phyloP scores from a whole-genome alignment of 306 rosid species.

The Castanopsis chinensis region DNA sequence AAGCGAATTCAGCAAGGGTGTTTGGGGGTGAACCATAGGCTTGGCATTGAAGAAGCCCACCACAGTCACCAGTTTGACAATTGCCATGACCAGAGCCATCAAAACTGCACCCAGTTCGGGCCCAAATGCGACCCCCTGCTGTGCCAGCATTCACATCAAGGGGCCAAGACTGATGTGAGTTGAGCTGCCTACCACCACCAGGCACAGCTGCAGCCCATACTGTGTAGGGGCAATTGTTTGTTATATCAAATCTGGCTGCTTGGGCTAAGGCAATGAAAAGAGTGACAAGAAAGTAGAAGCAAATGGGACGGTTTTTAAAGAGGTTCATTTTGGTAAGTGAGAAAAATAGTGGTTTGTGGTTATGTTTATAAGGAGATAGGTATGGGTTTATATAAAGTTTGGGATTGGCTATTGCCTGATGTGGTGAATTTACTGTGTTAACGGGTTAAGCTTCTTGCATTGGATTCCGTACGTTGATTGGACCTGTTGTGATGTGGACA shows the following conservation, averaged over 20 bases:
- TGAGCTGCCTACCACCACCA: too few relatives aligned
- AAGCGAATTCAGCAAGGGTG: conserved; percentile 53
- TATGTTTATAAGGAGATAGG: not conserved
- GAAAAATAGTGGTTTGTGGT: not conserved
- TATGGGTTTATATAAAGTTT: conserved; percentile 17
- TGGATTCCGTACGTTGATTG: too few relatives aligned
- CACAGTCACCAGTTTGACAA: conserved; percentile 58
- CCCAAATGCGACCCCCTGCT: conserved; percentile 55
- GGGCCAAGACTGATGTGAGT: conserved; percentile 29
- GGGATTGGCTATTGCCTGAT: not conserved
- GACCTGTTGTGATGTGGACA: too few relatives aligned
- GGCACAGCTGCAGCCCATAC: too few relatives aligned
- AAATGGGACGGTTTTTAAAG: not conserved
- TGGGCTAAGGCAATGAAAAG: not conserved
- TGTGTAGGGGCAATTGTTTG: too few relatives aligned
- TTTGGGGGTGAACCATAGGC: conserved; percentile 46
- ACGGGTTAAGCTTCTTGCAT: too few relatives aligned
- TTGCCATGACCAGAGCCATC: conserved; percentile 40
- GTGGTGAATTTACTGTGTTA: too few relatives aligned
- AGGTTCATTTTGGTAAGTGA: conserved; percentile 5
- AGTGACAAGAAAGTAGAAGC: conserved; percentile 18
- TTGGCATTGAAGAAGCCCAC: conserved; percentile 11
- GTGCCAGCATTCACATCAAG: conserved; percentile 37
- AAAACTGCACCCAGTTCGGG: conserved; percentile 67
- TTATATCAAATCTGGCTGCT: too few relatives aligned